Base-by-base conservation (phyloP, 495 filamentous ascomycete genomes). In the Hypoxylon perforatum region DNA sequence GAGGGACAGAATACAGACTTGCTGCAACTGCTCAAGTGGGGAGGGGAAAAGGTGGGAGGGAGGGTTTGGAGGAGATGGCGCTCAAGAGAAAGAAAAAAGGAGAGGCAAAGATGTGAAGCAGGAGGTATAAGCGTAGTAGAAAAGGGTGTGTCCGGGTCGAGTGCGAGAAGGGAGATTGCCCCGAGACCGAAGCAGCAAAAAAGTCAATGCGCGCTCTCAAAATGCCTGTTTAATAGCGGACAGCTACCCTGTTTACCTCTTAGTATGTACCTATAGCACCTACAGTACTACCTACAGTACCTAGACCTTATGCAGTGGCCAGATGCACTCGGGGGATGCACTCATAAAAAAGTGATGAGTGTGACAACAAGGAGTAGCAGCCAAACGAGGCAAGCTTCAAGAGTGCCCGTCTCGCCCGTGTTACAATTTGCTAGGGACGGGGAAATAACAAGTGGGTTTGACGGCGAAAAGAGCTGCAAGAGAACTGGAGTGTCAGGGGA, bases 91-190 rank as follows among this genome's bases (percentile, higher is more conserved):
- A 41, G 46, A 49, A 53, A 52, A 67, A 66, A 70, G 66, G 57
- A 75, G 54, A 69, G 55, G 54, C 49, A 54, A n/a, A 64, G 48
- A 67, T 70, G 65, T 59, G 28, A 60, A 60, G 44, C 42, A 38
- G 41, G 55, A 33, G 63, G 53, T 50, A 21, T 56, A 49, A 44
- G 49, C 28, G 39, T 52, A 55, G 61, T 64, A 63, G 63, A 68
- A 68, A 65, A 71, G 58, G 55, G 53, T 67, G 60, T 53, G 28
- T 48, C 30, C 57, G 63, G 57, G 48, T 21, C 58, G 41, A 53
- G 46, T 51, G 56, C 70, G 63, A 73, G 75, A 75, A 72, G 61
- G 69, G 74, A 67, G 63, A 68, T 61, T 70, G 63, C 65, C 51
- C 65, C 64, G 61, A 67, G 50, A 75, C 56, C 61, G 67, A 65